Conservation (phyloP, 345 rosid species). For the Rhodomyrtus tomentosa region DNA sequence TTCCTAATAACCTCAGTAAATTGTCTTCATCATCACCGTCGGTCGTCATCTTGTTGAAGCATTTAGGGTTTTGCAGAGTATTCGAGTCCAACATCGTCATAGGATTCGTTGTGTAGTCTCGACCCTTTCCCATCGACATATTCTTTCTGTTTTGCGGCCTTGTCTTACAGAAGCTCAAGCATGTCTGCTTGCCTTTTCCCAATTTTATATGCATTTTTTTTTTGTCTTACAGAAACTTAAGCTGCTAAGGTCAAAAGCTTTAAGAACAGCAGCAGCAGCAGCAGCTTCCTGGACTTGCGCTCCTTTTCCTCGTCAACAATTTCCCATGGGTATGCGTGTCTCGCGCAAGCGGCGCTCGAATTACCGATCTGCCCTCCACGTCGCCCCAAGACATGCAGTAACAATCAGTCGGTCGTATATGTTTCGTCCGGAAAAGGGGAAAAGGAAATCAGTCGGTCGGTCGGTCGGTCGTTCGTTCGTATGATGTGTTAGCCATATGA, state of each 20-base stretch:
- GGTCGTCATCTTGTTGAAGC: background rate
- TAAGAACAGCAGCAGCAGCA: background rate
- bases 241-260: background rate
- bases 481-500: background rate
- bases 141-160: too few relatives aligned
- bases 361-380: background rate
- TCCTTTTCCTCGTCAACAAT: background rate
- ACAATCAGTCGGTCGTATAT: background rate
- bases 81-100: background rate
- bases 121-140: too few relatives aligned
- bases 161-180: too few relatives aligned
- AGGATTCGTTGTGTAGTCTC: background rate
- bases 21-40: background rate
- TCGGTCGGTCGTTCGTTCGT: background rate
- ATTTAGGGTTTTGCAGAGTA: background rate
- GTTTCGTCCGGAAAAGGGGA: too few relatives aligned
- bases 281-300: background rate
- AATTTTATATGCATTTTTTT: too few relatives aligned
- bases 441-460: background rate
- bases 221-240: background rate
- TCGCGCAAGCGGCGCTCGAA: background rate
- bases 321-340: background rate
- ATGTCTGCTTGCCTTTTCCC: too few relatives aligned
- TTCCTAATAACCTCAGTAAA: background rate
- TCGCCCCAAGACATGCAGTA: background rate